Percentiles rank a stretch among this genome's conserved stretches.
phyloP scores from a whole-genome alignment of 805 yeast genomes.

The Blastobotrys terrestris region DNA sequence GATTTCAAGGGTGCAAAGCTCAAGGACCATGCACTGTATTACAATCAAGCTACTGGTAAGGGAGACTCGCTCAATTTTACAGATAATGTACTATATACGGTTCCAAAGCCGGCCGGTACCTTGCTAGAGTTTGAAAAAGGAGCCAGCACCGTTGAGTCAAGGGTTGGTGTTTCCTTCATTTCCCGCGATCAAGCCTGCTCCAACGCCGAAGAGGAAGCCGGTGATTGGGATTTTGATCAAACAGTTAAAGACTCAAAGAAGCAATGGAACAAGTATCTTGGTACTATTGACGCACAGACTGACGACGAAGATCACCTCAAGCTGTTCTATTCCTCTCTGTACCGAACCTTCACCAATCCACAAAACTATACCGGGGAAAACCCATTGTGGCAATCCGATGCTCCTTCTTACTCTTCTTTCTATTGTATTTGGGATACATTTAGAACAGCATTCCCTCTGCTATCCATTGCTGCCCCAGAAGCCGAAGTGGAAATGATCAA shows the following conservation, averaged over 20 bases:
- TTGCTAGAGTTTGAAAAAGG: neutral
- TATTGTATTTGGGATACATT: constrained; percentile 37
- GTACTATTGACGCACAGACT: constrained; percentile 8
- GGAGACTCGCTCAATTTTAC: neutral
- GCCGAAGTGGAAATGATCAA: constrained; percentile 30
- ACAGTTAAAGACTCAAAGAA: constrained; percentile 18
- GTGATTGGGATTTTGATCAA: constrained; percentile 17
- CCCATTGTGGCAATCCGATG: constrained; percentile 25
- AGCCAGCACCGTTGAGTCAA: neutral
- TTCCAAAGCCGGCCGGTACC: constrained; percentile 1
- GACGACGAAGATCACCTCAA: neutral
- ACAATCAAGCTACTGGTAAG: neutral
- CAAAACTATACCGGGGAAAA: constrained; percentile 33
- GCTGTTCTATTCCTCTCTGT: constrained; percentile 26
- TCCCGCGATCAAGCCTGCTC: constrained; percentile 29
- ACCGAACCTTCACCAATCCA: constrained; percentile 31
- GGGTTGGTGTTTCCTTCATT: constrained; percentile 31
- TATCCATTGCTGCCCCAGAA: constrained; percentile 28
- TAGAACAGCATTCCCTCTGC: constrained; percentile 32
- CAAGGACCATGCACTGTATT: neutral
- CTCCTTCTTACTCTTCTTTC: constrained; percentile 35
- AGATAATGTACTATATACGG: neutral
- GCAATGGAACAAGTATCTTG: constrained; percentile 18
- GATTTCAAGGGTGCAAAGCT: constrained; percentile 2
- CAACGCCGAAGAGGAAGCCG: constrained; percentile 23